phyloP scores from a whole-genome alignment of 2,329 filamentous ascomycete species.

The Hypoxylon sp. region DNA sequence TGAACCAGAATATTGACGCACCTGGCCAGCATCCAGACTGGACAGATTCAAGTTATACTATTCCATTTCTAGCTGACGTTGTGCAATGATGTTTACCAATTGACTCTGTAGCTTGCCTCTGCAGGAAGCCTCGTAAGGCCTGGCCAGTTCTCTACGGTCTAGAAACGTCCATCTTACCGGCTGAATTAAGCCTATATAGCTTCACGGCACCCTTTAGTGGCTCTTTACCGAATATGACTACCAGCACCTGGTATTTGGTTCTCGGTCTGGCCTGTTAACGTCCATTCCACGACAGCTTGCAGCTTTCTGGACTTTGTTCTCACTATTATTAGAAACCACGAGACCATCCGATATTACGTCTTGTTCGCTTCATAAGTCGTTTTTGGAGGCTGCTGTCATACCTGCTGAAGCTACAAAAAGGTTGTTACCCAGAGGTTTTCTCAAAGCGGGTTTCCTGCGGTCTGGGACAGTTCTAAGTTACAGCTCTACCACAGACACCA shows the following conservation, averaged over 20 bases:
- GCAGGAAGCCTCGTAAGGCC: slow-evolving; percentile 29
- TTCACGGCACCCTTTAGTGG: slow-evolving; percentile 14
- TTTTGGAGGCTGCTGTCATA: slow-evolving; percentile 4
- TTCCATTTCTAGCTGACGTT: slow-evolving; percentile 19
- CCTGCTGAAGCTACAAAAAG: slow-evolving; percentile 30
- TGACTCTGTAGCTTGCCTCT: slow-evolving; percentile 11
- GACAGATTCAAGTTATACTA: not conserved
- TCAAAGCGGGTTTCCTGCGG: not conserved
- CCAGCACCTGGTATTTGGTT: slow-evolving; percentile 27
- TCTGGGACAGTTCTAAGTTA: slow-evolving; percentile 4
- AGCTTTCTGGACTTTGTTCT: slow-evolving; percentile 12
- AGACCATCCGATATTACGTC: slow-evolving; percentile 21
- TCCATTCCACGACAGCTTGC: slow-evolving; percentile 14
- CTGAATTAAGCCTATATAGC: slow-evolving; percentile 40
- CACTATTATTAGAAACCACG: slow-evolving; percentile 41
- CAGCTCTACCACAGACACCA: not conserved
- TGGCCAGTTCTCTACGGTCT: slow-evolving; percentile 30
- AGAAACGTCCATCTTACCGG: slow-evolving; percentile 33
- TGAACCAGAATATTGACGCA: slow-evolving; percentile 12
- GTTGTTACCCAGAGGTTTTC: not conserved
- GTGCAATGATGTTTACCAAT: slow-evolving; percentile 12
- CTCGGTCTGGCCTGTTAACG: slow-evolving; percentile 19
- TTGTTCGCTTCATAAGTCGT: not conserved
- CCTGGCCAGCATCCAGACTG: slow-evolving; percentile 6
- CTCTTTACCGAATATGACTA: slow-evolving; percentile 20